Base-by-base conservation (phyloP, 495 filamentous ascomycete species). In the Penicillium argentinense region DNA sequence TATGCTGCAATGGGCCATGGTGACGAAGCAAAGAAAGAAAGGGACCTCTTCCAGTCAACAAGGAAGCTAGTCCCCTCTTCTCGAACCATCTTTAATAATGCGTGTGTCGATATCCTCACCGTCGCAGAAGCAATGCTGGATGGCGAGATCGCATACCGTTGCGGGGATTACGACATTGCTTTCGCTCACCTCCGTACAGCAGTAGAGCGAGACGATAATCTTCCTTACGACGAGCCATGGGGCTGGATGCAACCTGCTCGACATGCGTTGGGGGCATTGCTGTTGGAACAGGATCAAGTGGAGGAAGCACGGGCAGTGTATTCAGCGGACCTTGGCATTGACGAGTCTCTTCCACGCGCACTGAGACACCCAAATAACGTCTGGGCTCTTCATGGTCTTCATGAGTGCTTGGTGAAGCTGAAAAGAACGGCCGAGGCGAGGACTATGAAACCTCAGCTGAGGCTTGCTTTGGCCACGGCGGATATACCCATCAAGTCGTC, bases 191-290 rank as follows among this genome's bases (percentile, higher is more conserved):
- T 89, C 11, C 69, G 72, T 0, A 44, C 53, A 9, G 73, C 84
- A 0, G 79, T 84, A 16, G 47, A 62, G 4, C 67, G 75, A 11
- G 80, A 84, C 44, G 78, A 84, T 42, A 47, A 57, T 1, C 66
- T 88, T 6, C 77, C 75, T 0, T 88, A 84, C 44, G 78, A 82
- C 46, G 84, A 88, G 60, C 84, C 84, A 0, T 86, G 83, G 82
- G 79, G 79, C 2, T 85, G 81, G 82, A 85, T 86, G 82, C 77
- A 83, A 49, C 82, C 84, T 0, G 74, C 81, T 1, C 66, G 82
- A 4, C 84, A 88, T 62, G 82, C 83, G 3, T 78, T 81, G 30
- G 84, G 78, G 0, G 84, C 83, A 4, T 66, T 88, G 1, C 61
- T 84, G 14, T 57, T 83, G 0, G 84, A 88, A 44, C 83, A 86